A percentile compares a stretch with the other conserved stretches of the same genome.
These are phyloP conservation scores for Lichenothelia convexa DNA, from an alignment of 495 filamentous ascomycete species.

Conservation along the genomic window DNA sequence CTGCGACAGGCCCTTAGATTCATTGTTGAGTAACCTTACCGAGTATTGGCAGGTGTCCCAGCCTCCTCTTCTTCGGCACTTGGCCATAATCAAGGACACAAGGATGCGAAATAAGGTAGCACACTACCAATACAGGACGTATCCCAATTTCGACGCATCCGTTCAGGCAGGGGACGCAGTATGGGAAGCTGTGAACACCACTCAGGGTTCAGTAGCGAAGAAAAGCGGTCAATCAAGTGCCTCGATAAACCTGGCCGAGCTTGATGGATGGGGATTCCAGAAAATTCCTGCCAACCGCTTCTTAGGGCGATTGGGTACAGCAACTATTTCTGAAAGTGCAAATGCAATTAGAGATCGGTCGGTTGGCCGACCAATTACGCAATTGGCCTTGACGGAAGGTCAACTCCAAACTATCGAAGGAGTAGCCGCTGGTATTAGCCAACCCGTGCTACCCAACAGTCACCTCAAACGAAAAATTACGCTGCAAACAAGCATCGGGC, in stretches of 20 bases:
- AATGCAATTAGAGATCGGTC: too few relatives aligned
- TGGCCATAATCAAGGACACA: slow-evolving; percentile 45
- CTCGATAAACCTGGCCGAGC: slow-evolving; percentile 21
- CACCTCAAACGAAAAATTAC: neutral
- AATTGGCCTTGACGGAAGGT: too few relatives aligned
- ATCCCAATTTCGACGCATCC: slow-evolving; percentile 34
- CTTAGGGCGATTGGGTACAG: slow-evolving; percentile 25
- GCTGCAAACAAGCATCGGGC: neutral
- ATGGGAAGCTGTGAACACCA: slow-evolving; percentile 36
- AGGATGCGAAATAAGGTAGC: slow-evolving; percentile 30
- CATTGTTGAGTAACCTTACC: slow-evolving; percentile 33
- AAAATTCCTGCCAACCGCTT: slow-evolving; percentile 14
- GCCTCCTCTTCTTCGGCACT: slow-evolving; percentile 41
- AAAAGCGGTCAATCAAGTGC: neutral
- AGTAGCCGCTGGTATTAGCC: too few relatives aligned
- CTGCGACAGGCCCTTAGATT: slow-evolving; percentile 40
- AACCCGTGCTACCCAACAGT: neutral
- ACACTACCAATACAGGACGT: slow-evolving; percentile 41
- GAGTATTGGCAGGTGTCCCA: slow-evolving; percentile 44
- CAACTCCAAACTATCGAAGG: too few relatives aligned
- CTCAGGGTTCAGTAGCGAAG: neutral
- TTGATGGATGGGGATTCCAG: slow-evolving; percentile 39
- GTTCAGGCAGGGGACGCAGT: slow-evolving; percentile 34
- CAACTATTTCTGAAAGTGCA: slow-evolving; percentile 22
- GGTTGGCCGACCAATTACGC: too few relatives aligned